A percentile compares a stretch with the other conserved stretches of the same genome.
Evolutionary conservation across 1,284 basidiomycete genomes (phyloP).

Genomic region (Puccinia horiana): DNA sequence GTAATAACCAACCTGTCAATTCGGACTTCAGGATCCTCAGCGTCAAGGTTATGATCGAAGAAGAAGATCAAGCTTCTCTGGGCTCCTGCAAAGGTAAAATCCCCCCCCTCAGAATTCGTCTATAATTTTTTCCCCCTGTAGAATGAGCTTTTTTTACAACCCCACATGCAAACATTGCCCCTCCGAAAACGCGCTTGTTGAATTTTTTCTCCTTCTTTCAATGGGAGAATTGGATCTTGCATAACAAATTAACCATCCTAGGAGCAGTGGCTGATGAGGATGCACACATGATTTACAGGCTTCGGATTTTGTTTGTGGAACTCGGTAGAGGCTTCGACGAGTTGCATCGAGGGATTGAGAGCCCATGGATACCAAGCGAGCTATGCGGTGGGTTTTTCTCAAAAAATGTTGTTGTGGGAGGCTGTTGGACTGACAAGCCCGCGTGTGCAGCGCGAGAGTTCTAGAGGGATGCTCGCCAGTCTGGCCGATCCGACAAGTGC

Average conservation of each 20-base stretch:
- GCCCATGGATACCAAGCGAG: constrained; percentile 31
- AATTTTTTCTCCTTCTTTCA: background rate
- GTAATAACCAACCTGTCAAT: too few relatives aligned
- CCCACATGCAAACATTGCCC: background rate
- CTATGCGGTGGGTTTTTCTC: constrained; percentile 38
- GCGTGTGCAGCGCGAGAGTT: constrained; percentile 25
- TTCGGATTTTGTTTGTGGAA: constrained; percentile 46
- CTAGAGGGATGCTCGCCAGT: constrained; percentile 36
- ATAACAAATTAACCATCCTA: background rate
- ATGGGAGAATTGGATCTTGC: background rate
- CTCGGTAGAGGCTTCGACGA: background rate
- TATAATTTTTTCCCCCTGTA: background rate
- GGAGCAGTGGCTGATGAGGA: background rate
- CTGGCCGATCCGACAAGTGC: constrained; percentile 39
- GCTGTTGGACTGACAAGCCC: background rate
- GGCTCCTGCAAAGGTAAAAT: constrained; percentile 31
- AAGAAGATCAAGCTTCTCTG: constrained; percentile 8
- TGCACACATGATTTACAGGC: constrained; percentile 1
- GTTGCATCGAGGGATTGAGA: constrained; percentile 36
- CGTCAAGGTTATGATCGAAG: constrained; percentile 45
- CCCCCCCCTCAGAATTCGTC: background rate
- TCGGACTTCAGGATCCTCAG: constrained; percentile 17
- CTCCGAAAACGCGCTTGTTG: background rate
- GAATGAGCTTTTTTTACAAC: background rate
- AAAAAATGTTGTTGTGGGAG: background rate